Conservation (phyloP, 805 yeast species). For the Pichia cabralensis region DNA sequence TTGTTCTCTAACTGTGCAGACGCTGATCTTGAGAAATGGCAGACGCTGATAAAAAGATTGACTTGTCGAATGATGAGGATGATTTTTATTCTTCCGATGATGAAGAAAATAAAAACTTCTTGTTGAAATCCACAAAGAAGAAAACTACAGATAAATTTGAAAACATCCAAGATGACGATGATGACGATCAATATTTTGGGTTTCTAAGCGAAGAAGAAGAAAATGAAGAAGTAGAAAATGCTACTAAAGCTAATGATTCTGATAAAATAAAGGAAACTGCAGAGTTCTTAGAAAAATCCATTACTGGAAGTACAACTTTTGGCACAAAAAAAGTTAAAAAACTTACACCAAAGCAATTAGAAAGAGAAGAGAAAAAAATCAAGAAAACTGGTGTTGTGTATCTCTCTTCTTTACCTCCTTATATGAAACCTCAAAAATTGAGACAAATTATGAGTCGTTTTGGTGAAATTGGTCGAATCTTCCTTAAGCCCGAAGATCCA, state of each 20-base stretch:
- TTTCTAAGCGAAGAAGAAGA: slow-evolving; percentile 14
- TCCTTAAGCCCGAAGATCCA: slow-evolving; percentile 76
- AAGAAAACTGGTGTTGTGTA: slow-evolving; percentile 88
- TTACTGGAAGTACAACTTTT: slow-evolving; percentile 17
- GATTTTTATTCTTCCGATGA: slow-evolving; percentile 8
- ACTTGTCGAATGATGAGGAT: background rate
- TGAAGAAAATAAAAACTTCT: background rate
- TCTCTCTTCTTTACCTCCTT: slow-evolving; percentile 85
- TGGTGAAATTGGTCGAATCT: slow-evolving; percentile 82
- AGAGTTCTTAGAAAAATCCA: slow-evolving; percentile 13
- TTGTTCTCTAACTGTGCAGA: background rate
- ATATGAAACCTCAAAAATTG: slow-evolving; percentile 90
- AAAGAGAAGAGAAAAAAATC: slow-evolving; percentile 42
- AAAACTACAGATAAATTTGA: slow-evolving; percentile 8
- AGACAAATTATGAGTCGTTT: slow-evolving; percentile 71
- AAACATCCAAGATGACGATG: slow-evolving; percentile 10
- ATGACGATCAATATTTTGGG: slow-evolving; percentile 6
- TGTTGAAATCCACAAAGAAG: background rate
- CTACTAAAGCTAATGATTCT: slow-evolving; percentile 3
- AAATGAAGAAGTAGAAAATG: slow-evolving; percentile 17
- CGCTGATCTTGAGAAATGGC: no score
- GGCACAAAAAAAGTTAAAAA: slow-evolving; percentile 37
- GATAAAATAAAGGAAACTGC: slow-evolving; percentile 15
- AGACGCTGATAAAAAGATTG: no score
- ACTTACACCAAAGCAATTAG: slow-evolving; percentile 47